Conservation (phyloP, 192 early-diverging fungal species). For the Dissophora globulifera region DNA sequence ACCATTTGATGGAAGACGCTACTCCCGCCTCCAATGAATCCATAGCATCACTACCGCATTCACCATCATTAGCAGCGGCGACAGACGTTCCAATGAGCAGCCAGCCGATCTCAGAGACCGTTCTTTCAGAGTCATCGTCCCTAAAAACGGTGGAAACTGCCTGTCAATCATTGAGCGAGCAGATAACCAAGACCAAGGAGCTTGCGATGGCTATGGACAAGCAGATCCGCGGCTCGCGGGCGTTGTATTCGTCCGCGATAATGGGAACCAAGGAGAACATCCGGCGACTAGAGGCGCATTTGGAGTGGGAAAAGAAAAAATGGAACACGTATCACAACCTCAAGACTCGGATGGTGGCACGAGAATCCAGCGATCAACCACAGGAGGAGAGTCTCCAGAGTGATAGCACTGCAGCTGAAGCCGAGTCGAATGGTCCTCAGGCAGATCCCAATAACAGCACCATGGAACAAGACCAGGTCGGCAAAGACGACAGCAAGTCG, state of each 20-base stretch:
- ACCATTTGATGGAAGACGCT: slow-evolving; percentile 4
- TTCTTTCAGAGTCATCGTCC: slow-evolving; percentile 1
- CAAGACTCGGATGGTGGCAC: slow-evolving; percentile 19
- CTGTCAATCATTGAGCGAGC: slow-evolving; percentile 9
- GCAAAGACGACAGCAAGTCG: background rate
- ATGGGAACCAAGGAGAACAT: slow-evolving; percentile 14
- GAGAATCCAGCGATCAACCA: background rate
- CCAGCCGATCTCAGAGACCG: too few species aligned
- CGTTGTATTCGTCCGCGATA: slow-evolving; percentile 14
- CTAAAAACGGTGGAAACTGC: background rate
- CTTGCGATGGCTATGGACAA: slow-evolving; percentile 1
- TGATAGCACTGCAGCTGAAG: background rate
- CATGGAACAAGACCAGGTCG: too few species aligned
- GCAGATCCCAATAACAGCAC: background rate
- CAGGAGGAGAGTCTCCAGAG: background rate
- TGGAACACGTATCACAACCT: slow-evolving; percentile 25
- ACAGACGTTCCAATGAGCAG: too few species aligned
- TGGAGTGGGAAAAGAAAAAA: slow-evolving; percentile 47
- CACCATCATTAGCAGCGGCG: too few species aligned
- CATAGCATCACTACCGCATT: background rate
- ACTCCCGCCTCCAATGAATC: background rate
- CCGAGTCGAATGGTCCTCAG: background rate
- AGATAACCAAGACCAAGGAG: slow-evolving; percentile 9
- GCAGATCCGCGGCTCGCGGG: slow-evolving; percentile 2
- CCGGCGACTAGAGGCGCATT: slow-evolving; percentile 29